Evolutionary conservation across 2,329 filamentous ascomycete species (phyloP), one percentile per base, ranked within the genome.

Genomic region (Exophiala oligosperma): DNA sequence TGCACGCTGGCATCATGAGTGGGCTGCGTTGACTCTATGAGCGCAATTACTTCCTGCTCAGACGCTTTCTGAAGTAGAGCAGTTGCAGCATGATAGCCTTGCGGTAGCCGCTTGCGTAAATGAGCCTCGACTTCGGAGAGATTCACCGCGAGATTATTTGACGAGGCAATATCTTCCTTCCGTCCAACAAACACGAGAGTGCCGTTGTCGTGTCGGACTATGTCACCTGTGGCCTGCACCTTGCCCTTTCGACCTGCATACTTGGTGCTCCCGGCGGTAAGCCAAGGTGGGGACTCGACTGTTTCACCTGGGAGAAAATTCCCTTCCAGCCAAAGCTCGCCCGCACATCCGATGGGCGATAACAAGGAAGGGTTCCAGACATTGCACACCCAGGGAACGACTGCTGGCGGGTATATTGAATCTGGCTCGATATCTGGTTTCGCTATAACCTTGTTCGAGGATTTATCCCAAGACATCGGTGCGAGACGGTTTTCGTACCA

Each of bases 371-470:
- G 69, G 28, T 76, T 70, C 8, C 68, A 61, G 4, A 74, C 72
- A 52, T 79, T 71, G 11, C 76, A 70, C 14, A 81, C 63, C 74
- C 76, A 79, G 28, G 60, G 35, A 68, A 70, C 73, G 75, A 2
- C 72, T 48, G 71, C 69, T 12, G 63, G 70, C 32, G 76, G 74
- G 60, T 77, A 78, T 0, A 50, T 41, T 0, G 68, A 66, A 53
- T 2, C 50, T 50, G 38, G 41, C 40, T 54, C 40, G 17, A 54
- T 24, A 8, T 40, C 11, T 17, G 21, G 21, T 21, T 44, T 24
- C 17, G 54, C 46, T 44, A 47, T 32, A 24, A 56, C 32, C 11
- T 24, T 40, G 23, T 66, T 63, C 0, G 70, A 68, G 1, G 63
- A 49, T 26, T 66, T 57, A 29, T 77, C 70, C 7, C 71, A 54